These are phyloP conservation scores for Mycena sanguinolenta DNA, from an alignment of 768 basidiomycete species.

Conservation along the genomic window DNA sequence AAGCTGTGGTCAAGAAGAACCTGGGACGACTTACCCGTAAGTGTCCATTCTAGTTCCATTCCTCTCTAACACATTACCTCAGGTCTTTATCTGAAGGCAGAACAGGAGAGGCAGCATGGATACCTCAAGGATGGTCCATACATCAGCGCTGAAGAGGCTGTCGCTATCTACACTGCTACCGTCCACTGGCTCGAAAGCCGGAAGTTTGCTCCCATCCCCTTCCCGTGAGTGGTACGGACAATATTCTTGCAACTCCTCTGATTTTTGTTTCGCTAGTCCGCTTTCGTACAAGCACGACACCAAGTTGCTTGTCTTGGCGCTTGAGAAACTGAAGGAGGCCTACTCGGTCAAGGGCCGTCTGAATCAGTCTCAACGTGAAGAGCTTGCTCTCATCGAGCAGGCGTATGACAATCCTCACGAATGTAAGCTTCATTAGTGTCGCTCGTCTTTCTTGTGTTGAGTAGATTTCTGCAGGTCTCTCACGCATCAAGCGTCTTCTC, in stretches of 20 bases:
- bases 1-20: conserved; percentile 99
- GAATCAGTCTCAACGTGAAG: conserved; percentile 98
- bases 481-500: conserved; percentile 96
- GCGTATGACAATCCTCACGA: conserved; percentile 99
- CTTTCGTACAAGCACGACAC: conserved; percentile 99
- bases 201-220: conserved; percentile 98
- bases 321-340: conserved; percentile 99
- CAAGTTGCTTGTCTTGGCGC: conserved; percentile 93
- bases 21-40: conserved; percentile 94
- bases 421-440: conserved; percentile 62
- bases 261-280: conserved; percentile 64
- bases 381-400: conserved; percentile 97
- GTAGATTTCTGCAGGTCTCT: conserved; percentile 66
- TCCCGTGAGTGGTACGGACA: conserved; percentile 75
- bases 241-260: background rate
- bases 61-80: conserved; percentile 23
- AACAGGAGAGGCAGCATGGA: conserved; percentile 98
- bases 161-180: conserved; percentile 98
- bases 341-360: conserved; percentile 98
- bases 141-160: conserved; percentile 98
- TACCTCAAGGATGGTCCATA: conserved; percentile 99
- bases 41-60: conserved; percentile 38
- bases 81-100: conserved; percentile 96
- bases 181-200: conserved; percentile 99
- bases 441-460: conserved; percentile 12